Base-by-base conservation (phyloP, 345 rosid species). In the Dimocarpus longan region DNA sequence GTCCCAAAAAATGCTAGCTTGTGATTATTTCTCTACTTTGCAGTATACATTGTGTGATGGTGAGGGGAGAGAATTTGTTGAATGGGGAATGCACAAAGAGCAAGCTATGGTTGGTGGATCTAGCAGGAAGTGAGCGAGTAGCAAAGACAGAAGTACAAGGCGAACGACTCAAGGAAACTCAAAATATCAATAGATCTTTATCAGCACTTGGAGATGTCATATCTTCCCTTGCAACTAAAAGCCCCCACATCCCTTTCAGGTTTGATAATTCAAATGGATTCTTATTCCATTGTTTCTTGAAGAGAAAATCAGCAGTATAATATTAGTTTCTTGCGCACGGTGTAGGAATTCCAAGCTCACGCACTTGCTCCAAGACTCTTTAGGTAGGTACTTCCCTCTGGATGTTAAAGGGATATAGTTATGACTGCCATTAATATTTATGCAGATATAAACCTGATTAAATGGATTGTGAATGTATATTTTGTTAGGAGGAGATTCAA, bases 121-220 rank as follows among this genome's bases (percentile, higher is more conserved):
- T 96, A 77, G 99, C 99, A n/a, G 99, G 99, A 83, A 96, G 99
- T 66, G 99, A 96, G 80, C 88, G 99, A 81, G 88, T 96, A 75
- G 91, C 99, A 56, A 91, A 94, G 89, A 93, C 97, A 44, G 99
- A 96, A 81, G 97, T 90, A 37, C 97, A 90, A 79, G 99, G 97
- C 66, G 99, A 91, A 80, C 86, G 98, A 73, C 91, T 96, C n/a
- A 94, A 90, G 90, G 99, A 96, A 87, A 90, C 99, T 44, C 99
- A 94, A 87, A 92, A 87, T 84, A 96, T 94, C 77, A 94, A 96
- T 79, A 91, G 92, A 89, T 96, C 99, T 42, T 85, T 96, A 80
- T 94, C 99, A 82, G 97, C 99, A 70, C 97, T 96, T 60, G 99
- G 99, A 73, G 99, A 94, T 78, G 99, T 96, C 86, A 94, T 96